A percentile compares a stretch with the other conserved stretches of the same genome.
phyloP scores from a whole-genome alignment of 2,329 filamentous ascomycete genomes.

The Cercospora janseana region DNA sequence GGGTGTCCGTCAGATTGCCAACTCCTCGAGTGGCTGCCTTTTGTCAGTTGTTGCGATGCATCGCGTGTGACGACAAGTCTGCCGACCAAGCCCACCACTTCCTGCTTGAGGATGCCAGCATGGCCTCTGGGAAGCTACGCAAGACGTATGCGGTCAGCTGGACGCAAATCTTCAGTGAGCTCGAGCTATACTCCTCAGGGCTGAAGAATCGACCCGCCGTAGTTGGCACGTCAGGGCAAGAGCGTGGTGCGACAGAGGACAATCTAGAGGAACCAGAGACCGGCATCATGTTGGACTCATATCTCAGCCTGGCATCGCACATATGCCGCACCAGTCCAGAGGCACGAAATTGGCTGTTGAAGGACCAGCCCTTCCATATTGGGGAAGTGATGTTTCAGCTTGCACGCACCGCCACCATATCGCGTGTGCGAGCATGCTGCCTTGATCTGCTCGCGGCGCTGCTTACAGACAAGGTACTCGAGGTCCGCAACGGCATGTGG shows the following conservation, averaged over 20 bases:
- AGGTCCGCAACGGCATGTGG: conserved; percentile 75
- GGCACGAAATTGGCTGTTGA: conserved; percentile 72
- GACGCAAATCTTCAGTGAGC: conserved; percentile 86
- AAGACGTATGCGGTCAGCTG: conserved; percentile 85
- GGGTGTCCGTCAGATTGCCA: conserved; percentile 92
- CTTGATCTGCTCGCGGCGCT: conserved; percentile 76
- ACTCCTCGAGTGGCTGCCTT: conserved; percentile 96
- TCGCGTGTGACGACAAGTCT: conserved; percentile 78
- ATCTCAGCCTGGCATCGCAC: conserved; percentile 82
- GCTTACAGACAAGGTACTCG: conserved; percentile 68
- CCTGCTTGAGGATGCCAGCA: conserved; percentile 75
- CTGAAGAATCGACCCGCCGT: conserved; percentile 68
- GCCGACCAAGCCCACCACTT: conserved; percentile 86
- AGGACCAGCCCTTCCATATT: conserved; percentile 64
- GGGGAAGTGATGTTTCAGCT: conserved; percentile 74
- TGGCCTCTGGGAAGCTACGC: conserved; percentile 63
- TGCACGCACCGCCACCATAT: conserved; percentile 72
- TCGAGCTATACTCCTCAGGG: conserved; percentile 77
- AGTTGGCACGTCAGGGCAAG: conserved; percentile 54
- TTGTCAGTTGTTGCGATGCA: conserved; percentile 89
- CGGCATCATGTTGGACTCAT: conserved; percentile 94
- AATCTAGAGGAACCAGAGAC: conserved; percentile 81
- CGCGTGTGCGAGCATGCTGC: conserved; percentile 75
- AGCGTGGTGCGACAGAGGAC: conserved; percentile 22
- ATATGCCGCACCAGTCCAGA: conserved; percentile 70